Base-by-base conservation (phyloP, 257 asterid genomes). In the Catharanthus roseus region DNA sequence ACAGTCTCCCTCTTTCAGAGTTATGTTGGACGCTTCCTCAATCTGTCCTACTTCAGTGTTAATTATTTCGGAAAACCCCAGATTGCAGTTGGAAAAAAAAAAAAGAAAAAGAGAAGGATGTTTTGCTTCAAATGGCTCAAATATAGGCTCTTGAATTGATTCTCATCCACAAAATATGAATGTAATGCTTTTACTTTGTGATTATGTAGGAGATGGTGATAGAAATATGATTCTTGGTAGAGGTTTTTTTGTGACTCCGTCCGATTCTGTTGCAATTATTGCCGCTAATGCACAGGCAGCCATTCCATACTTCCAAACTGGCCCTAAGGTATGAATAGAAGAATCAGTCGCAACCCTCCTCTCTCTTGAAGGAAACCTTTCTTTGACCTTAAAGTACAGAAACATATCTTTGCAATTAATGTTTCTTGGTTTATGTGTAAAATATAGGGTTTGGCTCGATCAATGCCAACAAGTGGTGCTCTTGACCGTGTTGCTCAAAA, bases 381-480 rank as follows among this genome's bases (percentile, higher is more conserved):
- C 8, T 61, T 61, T 61, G 45, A 16, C 24, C 44, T 33, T 61
- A 61, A 61, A 61, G 15, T 7, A 62, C 47, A 31, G 41, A 8
- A 60, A 60, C 65, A 60, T 60, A 41, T 13, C 42, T 31, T 34
- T 21, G 28, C 58, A 6, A 2, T 6, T 51, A 0, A 6, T 51
- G 4, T 21, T 19, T 50, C 0, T 19, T 16, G 3, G 1, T 50
- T 50, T 16, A 50, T 50, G 5, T 3, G 5, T 33, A 8, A 34
- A 62, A 33, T 70, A 61, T 82, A 91, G 99, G 99, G 97, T 70
- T 83, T 95, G 76, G 99, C 99, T 83, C 89, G 99, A 82, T 95
- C 99, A 56, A 95, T 95, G 99, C 97, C 99, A 57, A 89, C 99
- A 49, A 95, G 99, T 78, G 97, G 97, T 72, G 96, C 99, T 68